Evolutionary conservation across 441 rosid species (phyloP), one percentile per base, ranked within the genome.

Genomic region (Adansonia gregorii): DNA sequence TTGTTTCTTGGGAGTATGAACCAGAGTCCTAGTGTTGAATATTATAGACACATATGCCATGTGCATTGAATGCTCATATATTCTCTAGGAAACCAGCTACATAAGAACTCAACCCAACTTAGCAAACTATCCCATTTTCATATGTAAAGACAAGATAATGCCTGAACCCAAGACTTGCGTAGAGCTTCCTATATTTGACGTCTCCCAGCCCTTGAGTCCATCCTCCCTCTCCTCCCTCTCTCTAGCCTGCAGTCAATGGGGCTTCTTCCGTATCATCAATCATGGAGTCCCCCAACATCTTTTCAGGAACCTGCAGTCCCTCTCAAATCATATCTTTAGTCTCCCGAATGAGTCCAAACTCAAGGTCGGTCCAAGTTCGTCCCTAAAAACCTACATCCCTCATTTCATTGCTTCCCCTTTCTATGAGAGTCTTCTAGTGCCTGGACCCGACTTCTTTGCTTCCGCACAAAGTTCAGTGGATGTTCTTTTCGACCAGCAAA

Each of bases 161-260:
- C 43, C 83, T 72, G 71, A 55, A 77, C 24, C 77, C 14, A 51
- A 72, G 46, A 63, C 43, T 46, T 73, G 81, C 46, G 19, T 87
- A 31, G 84, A 88, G 49, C 94, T 91, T 82, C 89, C 91, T 51
- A 83, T 85, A 15, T 77, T 91, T 45, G 95, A 93, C 81, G 76
- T 91, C 35, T 90, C 90, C 51, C 88, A 84, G 77, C 90, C 95
- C 12, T 56, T 87, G 46, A 76, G 79, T 72, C 81, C 84, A 27
- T 77, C 87, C 59, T 77, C 76, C 55, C 78, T 89, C 17, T 75
- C 85, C 22, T 80, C 86, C 31, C 82, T 89, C 9, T 51, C 76
- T 31, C 77, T 77, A 75, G 88, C 89, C 60, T 87, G 87, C 76
- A 80, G 76, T 74, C 76, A 73, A 75, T 84, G 88, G 90, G 89